Base-by-base conservation (phyloP, 2,329 filamentous ascomycete genomes). In the Aspergillus novoparasiticus region DNA sequence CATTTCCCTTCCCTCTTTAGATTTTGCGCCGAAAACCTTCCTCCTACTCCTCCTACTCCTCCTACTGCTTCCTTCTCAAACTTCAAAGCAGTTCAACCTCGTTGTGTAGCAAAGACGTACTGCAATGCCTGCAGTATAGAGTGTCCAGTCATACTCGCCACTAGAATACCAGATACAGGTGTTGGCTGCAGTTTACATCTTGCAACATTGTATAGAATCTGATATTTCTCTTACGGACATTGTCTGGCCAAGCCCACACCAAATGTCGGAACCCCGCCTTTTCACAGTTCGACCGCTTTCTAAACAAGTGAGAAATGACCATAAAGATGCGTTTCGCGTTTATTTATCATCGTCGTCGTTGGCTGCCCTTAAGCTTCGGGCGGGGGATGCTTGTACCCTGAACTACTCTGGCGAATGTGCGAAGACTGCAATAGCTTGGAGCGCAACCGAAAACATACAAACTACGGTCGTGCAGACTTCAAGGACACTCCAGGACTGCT, bases 391-490 rank as follows among this genome's bases (percentile, higher is more conserved):
- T 14, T 88, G 87, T 70, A 80, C 58, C 41, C 48, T 80, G 50
- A 72, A 72, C 43, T 62, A 72, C 45, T 68, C 71, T 4, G 75
- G 79, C 55, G 81, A 78, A 26, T 66, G 73, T 12, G 75, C 78
- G n/a, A 85, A 83, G 54, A 82, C 83, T 58, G 88, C 85, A n/a
- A 83, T 90, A 69, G 87, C 86, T 12, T 90, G 88, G 88, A 79
- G 82, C 46, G 85, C 86, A 4, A 73, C 82, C 6, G 81, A 89
- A 74, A 88, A 89, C 70, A 81, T 92, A 68, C 85, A 88, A 72
- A 87, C 87, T 68, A 86, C 89, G 66, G 83, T 92, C 61, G 82
- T 91, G 57, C 85, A 94, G 82, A 87, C 92, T 81, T 89, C 91
- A 26, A 89, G 91, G 66, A 83, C 87, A 6, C 87, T 96, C 59